Evolutionary conservation across 176 grass and related monocot species (phyloP), one percentile per base, ranked within the genome.

Genomic region (Secale cereale): DNA sequence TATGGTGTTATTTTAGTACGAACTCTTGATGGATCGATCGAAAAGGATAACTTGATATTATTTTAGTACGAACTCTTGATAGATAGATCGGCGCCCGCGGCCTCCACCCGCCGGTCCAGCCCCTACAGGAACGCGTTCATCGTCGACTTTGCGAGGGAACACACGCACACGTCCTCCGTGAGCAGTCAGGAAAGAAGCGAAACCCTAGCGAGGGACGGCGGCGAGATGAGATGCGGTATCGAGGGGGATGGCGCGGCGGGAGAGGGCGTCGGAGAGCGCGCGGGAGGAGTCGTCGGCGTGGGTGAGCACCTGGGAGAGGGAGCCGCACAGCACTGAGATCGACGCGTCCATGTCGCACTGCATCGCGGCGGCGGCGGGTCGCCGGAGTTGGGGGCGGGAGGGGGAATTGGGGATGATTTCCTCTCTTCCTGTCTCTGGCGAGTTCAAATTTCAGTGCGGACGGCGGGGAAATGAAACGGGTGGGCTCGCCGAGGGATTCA

Each of bases 221-320:
- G 23, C 10, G 41, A 8, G 36, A 30, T 39, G 25, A 57, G 52
- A 57, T 57, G 52, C 52, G 30, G 19, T 75, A 98, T 92, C 89
- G 50, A 98, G 91, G 26, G 86, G 92, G 72, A 98, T 75, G 36
- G 95, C 92, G 54, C 85, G 87, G 33, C 89, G 76, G 62, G 87
- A 86, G 85, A 98, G 70, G 61, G 70, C 84, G 66, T 95, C 89
- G 87, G 91, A 89, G 89, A 98, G 95, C 28, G 83, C 81, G 46
- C 81, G 80, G 79, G 95, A 87, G 76, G 87, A 59, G 80, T 77
- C 65, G 12, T 95, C 87, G 14, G 94, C 91, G 60, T 92, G 86
- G 89, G 59, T 20, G 73, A 89, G 86, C 36, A 94, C 84, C 41
- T 67, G 40, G 26, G 92, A 81, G 82, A 98, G 92, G 28, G 89